phyloP scores from a whole-genome alignment of 2,329 filamentous ascomycete genomes.

The Neopestalotiopsis clavispora region DNA sequence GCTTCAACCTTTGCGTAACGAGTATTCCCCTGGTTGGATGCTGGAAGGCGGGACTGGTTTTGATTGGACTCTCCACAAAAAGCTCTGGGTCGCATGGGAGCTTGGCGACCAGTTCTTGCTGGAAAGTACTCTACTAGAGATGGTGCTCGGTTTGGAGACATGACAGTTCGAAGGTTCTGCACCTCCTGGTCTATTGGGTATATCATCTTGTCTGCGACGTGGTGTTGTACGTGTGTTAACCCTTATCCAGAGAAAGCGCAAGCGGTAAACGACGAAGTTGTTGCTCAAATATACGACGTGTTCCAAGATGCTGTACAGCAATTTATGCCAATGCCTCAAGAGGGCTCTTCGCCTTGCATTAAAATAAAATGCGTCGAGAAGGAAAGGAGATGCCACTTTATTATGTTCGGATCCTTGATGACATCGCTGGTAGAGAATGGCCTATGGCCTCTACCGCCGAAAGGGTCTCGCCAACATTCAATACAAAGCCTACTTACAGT shows the following conservation, averaged over 20 bases:
- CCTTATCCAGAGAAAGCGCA: neutral
- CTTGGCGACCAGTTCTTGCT: neutral
- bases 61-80: neutral
- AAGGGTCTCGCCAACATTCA: neutral
- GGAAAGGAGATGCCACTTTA: neutral
- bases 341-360: neutral
- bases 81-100: constrained; percentile 4
- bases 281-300: neutral
- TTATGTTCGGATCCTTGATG: constrained; percentile 11
- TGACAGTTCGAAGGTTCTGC: neutral
- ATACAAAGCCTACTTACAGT: neutral
- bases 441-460: neutral
- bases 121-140: neutral
- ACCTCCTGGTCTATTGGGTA: neutral
- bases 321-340: neutral
- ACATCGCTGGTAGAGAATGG: neutral
- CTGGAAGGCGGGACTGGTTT: neutral
- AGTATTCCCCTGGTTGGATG: neutral
- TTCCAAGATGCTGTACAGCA: neutral
- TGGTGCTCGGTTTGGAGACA: neutral
- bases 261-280: neutral
- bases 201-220: neutral
- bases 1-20: neutral
- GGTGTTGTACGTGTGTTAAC: neutral
- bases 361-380: neutral